Percentiles rank a stretch among this genome's conserved stretches.
Evolutionary conservation across 305 asterid species (phyloP).

Genomic region (Fraxinus baroniana): DNA sequence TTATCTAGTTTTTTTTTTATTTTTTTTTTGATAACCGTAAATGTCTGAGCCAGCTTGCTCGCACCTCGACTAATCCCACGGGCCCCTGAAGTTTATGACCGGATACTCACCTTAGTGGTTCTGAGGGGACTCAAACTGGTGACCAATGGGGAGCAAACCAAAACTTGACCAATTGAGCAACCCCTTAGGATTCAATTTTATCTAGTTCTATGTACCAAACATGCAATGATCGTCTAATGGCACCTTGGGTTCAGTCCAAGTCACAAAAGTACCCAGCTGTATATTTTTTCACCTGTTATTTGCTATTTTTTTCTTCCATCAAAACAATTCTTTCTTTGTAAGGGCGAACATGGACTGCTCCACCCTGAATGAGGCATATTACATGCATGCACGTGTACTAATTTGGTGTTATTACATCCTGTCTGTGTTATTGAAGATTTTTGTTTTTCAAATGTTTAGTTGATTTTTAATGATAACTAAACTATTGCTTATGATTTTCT

Average conservation of each 20-base stretch:
- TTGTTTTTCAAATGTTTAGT: background rate
- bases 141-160: too few relatives aligned
- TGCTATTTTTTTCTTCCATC: background rate
- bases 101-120: too few relatives aligned
- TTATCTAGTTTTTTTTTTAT: background rate
- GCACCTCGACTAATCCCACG: too few relatives aligned
- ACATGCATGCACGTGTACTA: background rate
- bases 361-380: background rate
- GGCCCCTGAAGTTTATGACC: too few relatives aligned
- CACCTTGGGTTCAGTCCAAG: background rate
- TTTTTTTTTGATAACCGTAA: too few relatives aligned
- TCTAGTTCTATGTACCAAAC: background rate
- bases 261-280: background rate
- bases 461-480: conserved; percentile 18
- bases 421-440: background rate
- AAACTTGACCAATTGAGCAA: too few relatives aligned
- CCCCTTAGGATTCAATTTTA: background rate
- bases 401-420: background rate
- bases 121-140: too few relatives aligned
- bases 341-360: background rate
- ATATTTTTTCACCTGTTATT: background rate
- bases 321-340: background rate
- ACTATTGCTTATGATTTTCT: conserved; percentile 12
- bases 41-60: too few relatives aligned
- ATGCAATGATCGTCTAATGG: background rate